Base-by-base conservation (phyloP, 139 green algal species). In the Tetraselmis chui region DNA sequence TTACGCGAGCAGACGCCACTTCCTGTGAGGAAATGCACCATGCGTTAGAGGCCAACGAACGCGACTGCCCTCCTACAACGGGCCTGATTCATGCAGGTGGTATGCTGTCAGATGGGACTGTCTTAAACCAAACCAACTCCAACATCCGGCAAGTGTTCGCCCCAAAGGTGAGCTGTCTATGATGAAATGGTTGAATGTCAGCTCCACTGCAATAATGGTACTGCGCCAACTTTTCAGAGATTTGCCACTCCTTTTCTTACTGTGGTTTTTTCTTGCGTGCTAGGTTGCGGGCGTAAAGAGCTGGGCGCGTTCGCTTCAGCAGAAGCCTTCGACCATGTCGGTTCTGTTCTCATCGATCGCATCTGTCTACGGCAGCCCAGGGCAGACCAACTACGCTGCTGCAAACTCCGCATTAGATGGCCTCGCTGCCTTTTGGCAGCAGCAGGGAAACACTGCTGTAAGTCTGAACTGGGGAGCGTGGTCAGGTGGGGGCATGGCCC, bases 361-460 rank as follows among this genome's bases (percentile, higher is more conserved):
- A 27, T 81, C 90, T 1, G 58, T 93, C 30, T 79, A 91, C 59
- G 90, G 90, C 23, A 90, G 27, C 0, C 82, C 91, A 29, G 94
- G 94, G 26, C 94, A 97, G 80, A 87, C 92, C 78, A 93, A 90
- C 84, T 97, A 97, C 85, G 83, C 82, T 78, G 84, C 88, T 18
- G 94, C 94, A 78, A 97, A 97, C 81, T 88, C 86, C 24, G 84
- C 78, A 0, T 81, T 97, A 80, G 92, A 96, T 59, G 85, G 78
- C 1, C 75, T 83, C 23, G 85, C n/a, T 18, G 25, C 28, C 2
- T 29, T 58, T 31, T 77, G 24, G 25, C 45, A 25, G 27, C n/a
- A 78, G 45, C 45, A 67, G 45, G 45, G 45, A 18, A 67, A 18
- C 18, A 67, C 5, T 67, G 45, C 45, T 23, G 79, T 83, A 30